phyloP scores from a whole-genome alignment of 495 filamentous ascomycete species.

The Aspergillus funiculosus region DNA sequence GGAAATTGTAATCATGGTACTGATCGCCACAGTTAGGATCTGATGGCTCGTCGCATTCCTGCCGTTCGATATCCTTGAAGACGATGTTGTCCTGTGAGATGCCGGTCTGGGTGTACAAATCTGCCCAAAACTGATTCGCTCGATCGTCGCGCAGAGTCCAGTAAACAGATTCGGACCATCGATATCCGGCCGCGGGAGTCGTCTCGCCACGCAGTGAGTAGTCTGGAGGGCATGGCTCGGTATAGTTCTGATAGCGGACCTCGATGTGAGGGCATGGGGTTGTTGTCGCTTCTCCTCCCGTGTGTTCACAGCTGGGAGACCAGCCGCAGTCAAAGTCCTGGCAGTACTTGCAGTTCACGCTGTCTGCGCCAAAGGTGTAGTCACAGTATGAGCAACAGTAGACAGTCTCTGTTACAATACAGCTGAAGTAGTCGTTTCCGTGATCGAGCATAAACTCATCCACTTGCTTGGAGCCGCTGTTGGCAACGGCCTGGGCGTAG shows the following conservation, averaged over 20 bases:
- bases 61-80: not conserved
- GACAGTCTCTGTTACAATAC: not conserved
- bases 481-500: conserved; percentile 2
- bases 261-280: not conserved
- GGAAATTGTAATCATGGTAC: conserved; percentile 5
- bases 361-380: not conserved
- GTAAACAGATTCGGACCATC: not conserved
- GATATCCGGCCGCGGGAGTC: not conserved
- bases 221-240: conserved; percentile 4
- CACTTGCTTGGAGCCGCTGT: not conserved
- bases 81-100: not conserved
- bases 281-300: not conserved
- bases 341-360: not conserved
- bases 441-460: not conserved
- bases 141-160: not conserved
- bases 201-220: conserved; percentile 2
- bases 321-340: conserved; percentile 2
- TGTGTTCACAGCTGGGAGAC: not conserved
- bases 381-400: not conserved
- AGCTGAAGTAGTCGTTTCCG: conserved; percentile 4
- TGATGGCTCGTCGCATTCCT: not conserved
- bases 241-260: not conserved
- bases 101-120: not conserved
- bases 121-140: not conserved
- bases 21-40: not conserved